A percentile compares a stretch with the other conserved stretches of the same genome.
Evolutionary conservation across 2,329 filamentous ascomycete genomes (phyloP).

Genomic region (Diaporthe sp.): DNA sequence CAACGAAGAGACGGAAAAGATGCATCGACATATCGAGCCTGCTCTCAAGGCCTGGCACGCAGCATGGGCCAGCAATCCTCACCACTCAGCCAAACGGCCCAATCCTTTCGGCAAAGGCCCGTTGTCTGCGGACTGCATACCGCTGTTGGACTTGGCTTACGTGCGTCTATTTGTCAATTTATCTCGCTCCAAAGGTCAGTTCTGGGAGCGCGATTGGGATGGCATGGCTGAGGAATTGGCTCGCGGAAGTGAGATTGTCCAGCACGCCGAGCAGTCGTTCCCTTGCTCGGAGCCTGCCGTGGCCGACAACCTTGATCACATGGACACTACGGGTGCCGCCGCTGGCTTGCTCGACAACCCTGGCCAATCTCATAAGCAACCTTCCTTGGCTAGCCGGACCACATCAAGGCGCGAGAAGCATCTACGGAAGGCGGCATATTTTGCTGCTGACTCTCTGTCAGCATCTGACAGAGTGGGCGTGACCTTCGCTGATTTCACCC

Average conservation of each 20-base stretch:
- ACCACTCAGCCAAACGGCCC: slow-evolving; percentile 84
- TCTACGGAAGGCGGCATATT: slow-evolving; percentile 92
- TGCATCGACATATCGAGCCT: slow-evolving; percentile 95
- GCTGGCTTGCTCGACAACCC: slow-evolving; percentile 61
- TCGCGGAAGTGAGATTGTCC: slow-evolving; percentile 78
- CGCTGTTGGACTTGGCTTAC: slow-evolving; percentile 90
- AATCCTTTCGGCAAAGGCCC: slow-evolving; percentile 86
- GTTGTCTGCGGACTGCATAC: slow-evolving; percentile 89
- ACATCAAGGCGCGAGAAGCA: slow-evolving; percentile 85
- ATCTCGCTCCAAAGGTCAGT: slow-evolving; percentile 90
- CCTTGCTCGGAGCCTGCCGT: slow-evolving; percentile 51
- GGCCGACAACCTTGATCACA: slow-evolving; percentile 21
- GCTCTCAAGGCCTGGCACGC: slow-evolving; percentile 94
- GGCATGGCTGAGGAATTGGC: slow-evolving; percentile 90
- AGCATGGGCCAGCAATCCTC: slow-evolving; percentile 88
- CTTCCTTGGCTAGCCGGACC: slow-evolving; percentile 50
- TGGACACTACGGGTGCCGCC: slow-evolving; percentile 56
- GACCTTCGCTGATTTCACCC: slow-evolving; percentile 85
- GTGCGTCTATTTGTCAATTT: slow-evolving; percentile 93
- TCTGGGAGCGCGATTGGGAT: slow-evolving; percentile 95
- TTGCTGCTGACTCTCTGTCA: slow-evolving; percentile 89
- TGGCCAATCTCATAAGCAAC: slow-evolving; percentile 56
- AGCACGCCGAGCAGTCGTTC: slow-evolving; percentile 72
- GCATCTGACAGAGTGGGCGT: slow-evolving; percentile 90
- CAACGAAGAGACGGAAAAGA: slow-evolving; percentile 90